Conservation (phyloP, 495 filamentous ascomycete species). For the Penicillium nucicola region DNA sequence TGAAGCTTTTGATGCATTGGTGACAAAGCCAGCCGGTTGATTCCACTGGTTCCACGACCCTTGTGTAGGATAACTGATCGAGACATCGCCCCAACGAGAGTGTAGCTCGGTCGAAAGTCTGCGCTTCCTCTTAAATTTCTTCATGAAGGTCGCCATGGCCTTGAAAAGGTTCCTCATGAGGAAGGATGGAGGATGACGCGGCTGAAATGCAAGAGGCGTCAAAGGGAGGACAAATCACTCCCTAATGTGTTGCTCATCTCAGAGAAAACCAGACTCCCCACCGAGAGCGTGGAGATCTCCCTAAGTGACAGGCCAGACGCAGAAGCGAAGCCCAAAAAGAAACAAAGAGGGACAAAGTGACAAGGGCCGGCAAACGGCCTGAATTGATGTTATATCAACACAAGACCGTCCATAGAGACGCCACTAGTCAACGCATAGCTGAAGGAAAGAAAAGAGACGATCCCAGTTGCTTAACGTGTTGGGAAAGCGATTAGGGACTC, state of each 20-base stretch:
- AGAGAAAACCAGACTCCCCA: conserved; percentile 7
- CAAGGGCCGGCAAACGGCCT: conserved; percentile 6
- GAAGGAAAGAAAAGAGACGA: conserved; percentile 18
- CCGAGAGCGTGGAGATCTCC: not conserved
- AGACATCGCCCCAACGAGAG: conserved; percentile 41
- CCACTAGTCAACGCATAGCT: conserved; percentile 18
- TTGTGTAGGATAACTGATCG: conserved; percentile 40
- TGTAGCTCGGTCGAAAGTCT: conserved; percentile 40
- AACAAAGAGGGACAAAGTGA: conserved; percentile 4
- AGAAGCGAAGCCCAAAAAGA: not conserved
- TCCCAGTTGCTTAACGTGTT: conserved; percentile 12
- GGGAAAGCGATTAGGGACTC: conserved; percentile 18
- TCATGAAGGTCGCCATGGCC: conserved; percentile 36
- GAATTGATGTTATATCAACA: conserved; percentile 30
- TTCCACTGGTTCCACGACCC: conserved; percentile 45
- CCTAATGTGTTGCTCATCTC: conserved; percentile 20
- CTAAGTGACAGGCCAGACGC: not conserved
- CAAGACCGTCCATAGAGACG: conserved; percentile 8
- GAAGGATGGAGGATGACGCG: conserved; percentile 1
- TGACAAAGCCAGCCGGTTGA: conserved; percentile 17
- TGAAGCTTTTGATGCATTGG: conserved; percentile 5
- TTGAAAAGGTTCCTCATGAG: conserved; percentile 26
- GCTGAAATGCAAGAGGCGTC: not conserved
- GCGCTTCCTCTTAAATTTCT: conserved; percentile 37
- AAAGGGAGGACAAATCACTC: conserved; percentile 21